Evolutionary conservation across 176 grass and related monocot genomes (phyloP).

Genomic region (Puccinellia tenuiflora): DNA sequence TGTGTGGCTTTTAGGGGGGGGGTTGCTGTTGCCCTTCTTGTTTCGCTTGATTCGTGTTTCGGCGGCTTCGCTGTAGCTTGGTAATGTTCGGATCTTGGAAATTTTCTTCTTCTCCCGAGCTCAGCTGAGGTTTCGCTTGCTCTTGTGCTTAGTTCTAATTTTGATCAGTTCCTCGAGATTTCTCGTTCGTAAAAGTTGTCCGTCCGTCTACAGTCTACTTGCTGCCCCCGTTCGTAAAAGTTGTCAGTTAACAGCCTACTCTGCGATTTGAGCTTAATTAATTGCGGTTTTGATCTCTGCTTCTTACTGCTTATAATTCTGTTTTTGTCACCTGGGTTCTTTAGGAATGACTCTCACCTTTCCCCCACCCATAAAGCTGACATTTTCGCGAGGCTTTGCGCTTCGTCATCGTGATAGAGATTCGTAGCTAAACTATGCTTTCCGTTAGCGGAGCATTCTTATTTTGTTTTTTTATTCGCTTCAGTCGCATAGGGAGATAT

Average conservation of each 20-base stretch:
- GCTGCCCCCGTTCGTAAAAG: background rate
- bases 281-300: background rate
- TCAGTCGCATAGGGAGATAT: background rate
- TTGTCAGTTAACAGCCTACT: background rate
- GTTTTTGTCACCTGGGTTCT: background rate
- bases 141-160: background rate
- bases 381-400: background rate
- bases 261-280: background rate
- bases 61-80: background rate
- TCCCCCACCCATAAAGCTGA: background rate
- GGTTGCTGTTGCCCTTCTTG: too few relatives aligned
- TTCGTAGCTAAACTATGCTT: constrained; percentile 11
- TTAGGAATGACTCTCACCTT: constrained; percentile 1
- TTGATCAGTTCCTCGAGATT: background rate
- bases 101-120: background rate
- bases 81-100: constrained; percentile 20
- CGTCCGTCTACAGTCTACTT: too few relatives aligned
- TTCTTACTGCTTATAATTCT: background rate
- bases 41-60: too few relatives aligned
- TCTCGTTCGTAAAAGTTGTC: too few relatives aligned
- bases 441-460: background rate
- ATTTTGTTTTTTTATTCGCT: background rate
- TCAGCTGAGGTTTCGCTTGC: background rate
- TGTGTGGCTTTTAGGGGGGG: constrained; percentile 8
- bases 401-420: background rate